Base-by-base conservation (phyloP, 2,329 filamentous ascomycete genomes). In the Penicillium sp. region DNA sequence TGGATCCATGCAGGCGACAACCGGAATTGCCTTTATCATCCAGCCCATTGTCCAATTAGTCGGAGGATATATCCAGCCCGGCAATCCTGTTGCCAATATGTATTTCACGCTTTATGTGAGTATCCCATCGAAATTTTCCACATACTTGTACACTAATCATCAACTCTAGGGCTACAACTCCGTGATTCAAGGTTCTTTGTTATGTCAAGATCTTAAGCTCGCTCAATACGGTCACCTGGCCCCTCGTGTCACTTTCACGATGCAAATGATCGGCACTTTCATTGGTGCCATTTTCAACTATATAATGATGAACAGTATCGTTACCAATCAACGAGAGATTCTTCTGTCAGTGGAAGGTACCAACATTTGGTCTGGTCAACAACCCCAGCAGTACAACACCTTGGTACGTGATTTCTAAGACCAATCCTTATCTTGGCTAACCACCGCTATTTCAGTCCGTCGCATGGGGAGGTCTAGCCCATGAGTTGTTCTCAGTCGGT, bases 351-450 rank as follows among this genome's bases (percentile, higher is more conserved):
- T 78, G 8, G 63, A 79, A 47, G 80, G 79, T 5, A 75, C 71
- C 49, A 77, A 76, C 58, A 75, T 80, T 43, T 82, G 80, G 80
- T 78, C 75, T 26, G 80, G 81, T n/a, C 75, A 79, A 13, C 75
- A 77, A 39, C 71, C 81, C 2, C 80, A 83, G 62, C 50, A 50
- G 14, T 78, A 75, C 70, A 82, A 82, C 60, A 75, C 78, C 19
- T 43, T 51, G 49, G 49, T n/a, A 69, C 75, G 14, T 75, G 5
- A 75, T 29, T 69, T 75, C 16, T 67, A 33, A 37, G 5, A 6
- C 35, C 35, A n/a, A 1, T n/a, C 10, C 13, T n/a, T 19, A 37
- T 3, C 75, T 3, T 29, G 8, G n/a, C 43, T 29, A 46, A 26
- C 25, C 23, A 23, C 13, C 10, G 3, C 19, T 19, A 19, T 19